Evolutionary conservation across 108 stramenopile species (phyloP).

Genomic region (Skeletonema potamos): DNA sequence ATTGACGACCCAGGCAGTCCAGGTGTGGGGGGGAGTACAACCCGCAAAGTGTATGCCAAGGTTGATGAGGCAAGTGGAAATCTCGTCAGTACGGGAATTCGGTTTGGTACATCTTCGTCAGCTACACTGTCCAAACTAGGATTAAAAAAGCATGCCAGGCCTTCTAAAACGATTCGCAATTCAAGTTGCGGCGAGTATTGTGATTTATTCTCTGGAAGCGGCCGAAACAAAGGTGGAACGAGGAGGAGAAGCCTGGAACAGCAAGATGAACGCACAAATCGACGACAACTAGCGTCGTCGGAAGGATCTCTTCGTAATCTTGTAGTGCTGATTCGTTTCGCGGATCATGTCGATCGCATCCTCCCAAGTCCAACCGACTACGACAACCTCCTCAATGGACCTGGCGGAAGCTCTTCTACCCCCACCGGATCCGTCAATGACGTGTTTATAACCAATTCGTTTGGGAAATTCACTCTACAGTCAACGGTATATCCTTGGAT

Average conservation of each 20-base stretch:
- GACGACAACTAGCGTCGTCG: conserved; percentile 10
- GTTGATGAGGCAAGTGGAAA: conserved; percentile 13
- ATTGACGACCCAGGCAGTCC: conserved; percentile 18
- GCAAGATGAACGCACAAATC: conserved; percentile 10
- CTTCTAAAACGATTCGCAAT: conserved; percentile 2
- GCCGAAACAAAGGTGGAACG: background rate
- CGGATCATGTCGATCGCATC: conserved; percentile 48
- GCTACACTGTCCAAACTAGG: background rate
- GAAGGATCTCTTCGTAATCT: conserved; percentile 31
- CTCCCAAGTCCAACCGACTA: conserved; percentile 44
- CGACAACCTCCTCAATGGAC: conserved; percentile 45
- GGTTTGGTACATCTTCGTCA: background rate
- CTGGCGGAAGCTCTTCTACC: background rate
- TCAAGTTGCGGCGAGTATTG: conserved; percentile 17
- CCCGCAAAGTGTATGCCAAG: conserved; percentile 23
- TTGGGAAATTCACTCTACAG: conserved; percentile 29
- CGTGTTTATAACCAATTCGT: conserved; percentile 27
- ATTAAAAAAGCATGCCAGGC: conserved; percentile 20
- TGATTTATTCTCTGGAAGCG: background rate
- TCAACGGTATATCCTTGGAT: conserved; percentile 53
- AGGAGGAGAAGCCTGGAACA: background rate
- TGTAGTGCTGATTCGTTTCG: conserved; percentile 55
- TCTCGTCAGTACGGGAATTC: conserved; percentile 28
- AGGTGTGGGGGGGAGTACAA: background rate
- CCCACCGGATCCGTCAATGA: conserved; percentile 50